Percentiles rank a stretch among this genome's conserved stretches.
Conservation (phyloP, 2,329 filamentous ascomycete genomes). For the Akanthomyces uredinophilus region DNA sequence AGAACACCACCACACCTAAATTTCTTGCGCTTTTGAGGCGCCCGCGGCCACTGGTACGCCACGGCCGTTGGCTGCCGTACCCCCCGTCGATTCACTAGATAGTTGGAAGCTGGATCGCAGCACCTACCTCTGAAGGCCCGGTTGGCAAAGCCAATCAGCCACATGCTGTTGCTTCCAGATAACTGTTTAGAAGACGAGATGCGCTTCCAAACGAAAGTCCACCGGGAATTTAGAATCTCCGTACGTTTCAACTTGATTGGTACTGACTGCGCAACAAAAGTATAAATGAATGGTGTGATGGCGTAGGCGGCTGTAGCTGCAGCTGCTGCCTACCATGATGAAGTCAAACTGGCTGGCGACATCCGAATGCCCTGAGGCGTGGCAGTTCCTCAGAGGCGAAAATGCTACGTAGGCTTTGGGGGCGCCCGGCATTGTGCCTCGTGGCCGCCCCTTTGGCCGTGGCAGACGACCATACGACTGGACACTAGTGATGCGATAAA, state of each 20-base stretch:
- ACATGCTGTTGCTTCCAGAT: not conserved
- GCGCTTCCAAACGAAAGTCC: no score
- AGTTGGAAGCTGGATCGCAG: not conserved
- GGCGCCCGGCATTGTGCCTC: not conserved
- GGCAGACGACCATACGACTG: not conserved
- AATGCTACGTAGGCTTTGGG: not conserved
- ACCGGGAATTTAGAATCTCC: not conserved
- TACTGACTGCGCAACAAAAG: not conserved
- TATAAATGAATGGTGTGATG: not conserved
- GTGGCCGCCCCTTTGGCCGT: not conserved
- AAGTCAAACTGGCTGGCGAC: not conserved
- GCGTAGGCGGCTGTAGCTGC: not conserved
- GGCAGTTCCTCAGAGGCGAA: not conserved
- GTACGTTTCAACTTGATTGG: not conserved
- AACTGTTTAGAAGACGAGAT: not conserved
- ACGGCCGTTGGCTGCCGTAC: not conserved
- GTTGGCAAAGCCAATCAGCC: not conserved
- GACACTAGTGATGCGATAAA: not conserved
- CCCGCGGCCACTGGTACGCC: not conserved
- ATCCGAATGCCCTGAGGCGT: not conserved
- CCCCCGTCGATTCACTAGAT: not conserved
- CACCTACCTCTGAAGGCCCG: not conserved
- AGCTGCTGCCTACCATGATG: not conserved
- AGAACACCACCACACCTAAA: not conserved
- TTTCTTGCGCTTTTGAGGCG: not conserved